phyloP scores from a whole-genome alignment of 352 stramenopile species.

The Globisporangium orthogonon region DNA sequence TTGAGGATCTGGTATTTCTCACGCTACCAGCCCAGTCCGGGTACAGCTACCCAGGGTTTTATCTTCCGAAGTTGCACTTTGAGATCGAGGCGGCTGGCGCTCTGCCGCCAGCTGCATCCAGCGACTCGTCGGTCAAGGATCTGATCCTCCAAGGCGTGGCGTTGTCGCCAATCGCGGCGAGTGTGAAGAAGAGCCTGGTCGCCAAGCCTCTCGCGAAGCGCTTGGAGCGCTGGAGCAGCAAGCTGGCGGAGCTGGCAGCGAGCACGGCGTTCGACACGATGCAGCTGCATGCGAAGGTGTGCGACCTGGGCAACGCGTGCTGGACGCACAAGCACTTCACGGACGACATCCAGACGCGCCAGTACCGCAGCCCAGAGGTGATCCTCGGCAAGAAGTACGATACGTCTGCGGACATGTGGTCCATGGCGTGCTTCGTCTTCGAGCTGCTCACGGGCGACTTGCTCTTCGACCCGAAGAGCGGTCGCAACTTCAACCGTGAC shows the following conservation, averaged over 20 bases:
- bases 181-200: conserved; percentile 2
- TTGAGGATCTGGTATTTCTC: conserved; percentile 40
- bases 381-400: conserved; percentile 96
- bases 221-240: conserved; percentile 32
- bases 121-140: neutral
- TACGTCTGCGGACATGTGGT: conserved; percentile 99
- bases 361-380: conserved; percentile 98
- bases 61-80: conserved; percentile 28
- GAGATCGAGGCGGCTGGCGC: conserved; percentile 8
- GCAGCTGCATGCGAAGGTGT: conserved; percentile 82
- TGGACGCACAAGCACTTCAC: conserved; percentile 99
- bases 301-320: conserved; percentile 99
- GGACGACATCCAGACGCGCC: conserved; percentile 99
- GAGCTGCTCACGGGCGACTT: conserved; percentile 99
- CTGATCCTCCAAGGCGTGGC: conserved; percentile 43
- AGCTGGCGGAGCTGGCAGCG: conserved; percentile 25
- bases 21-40: conserved; percentile 26
- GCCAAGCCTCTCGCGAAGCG: conserved; percentile 25
- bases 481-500: conserved; percentile 81
- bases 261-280: conserved; percentile 54
- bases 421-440: conserved; percentile 98
- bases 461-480: conserved; percentile 96
- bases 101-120: neutral
- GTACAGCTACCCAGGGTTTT: conserved; percentile 54
- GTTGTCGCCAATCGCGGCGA: conserved; percentile 17